Evolutionary conservation across 768 basidiomycete species (phyloP), one percentile per base, ranked within the genome.

Genomic region (Hygrophoropsis aurantiaca): DNA sequence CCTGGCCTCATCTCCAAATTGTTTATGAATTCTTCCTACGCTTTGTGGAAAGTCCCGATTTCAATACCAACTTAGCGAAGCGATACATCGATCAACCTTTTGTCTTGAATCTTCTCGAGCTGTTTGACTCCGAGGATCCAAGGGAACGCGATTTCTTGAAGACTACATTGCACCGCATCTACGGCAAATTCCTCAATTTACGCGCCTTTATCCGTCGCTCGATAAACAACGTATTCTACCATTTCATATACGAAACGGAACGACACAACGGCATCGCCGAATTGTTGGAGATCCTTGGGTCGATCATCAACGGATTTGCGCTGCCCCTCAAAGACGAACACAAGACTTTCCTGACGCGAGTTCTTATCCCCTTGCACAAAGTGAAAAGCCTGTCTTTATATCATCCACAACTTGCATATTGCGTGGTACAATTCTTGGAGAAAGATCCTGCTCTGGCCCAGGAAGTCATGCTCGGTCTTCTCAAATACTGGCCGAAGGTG

Each of bases 1-100:
- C 97, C 21, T 99, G 97, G 97, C 97, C 97, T 33, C 97, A 99
- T 67, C 80, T 99, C 47, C 94, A 99, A 67, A 94, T 99, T 56
- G 97, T 99, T 43, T 99, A 99, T 73, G 97, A 99, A 69, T 97
- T 99, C 71, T 99, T 99, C 82, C 85, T 99, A 25, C 88, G 97
- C 32, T 99, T 99, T 63, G 90, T 99, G 50, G 97, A 99, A 69
- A 90, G 85, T 57, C 90, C 90, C 15, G 97, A 99, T 66, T 98
- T 99, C 75, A 97, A 95, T 78, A 94, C 92, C 53, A 97, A 97
- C 66, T 72, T 94, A 52, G 97, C 97, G 51, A 99, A 97, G 70
- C 89, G 91, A 46, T 97, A 93, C 68, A 93, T 99, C 62, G 97
- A 98, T 64, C 95, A 97, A 59, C 71, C 81, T 24, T 99, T 99